phyloP scores from a whole-genome alignment of 1,284 basidiomycete genomes.

The Salmacisia buchloeana region DNA sequence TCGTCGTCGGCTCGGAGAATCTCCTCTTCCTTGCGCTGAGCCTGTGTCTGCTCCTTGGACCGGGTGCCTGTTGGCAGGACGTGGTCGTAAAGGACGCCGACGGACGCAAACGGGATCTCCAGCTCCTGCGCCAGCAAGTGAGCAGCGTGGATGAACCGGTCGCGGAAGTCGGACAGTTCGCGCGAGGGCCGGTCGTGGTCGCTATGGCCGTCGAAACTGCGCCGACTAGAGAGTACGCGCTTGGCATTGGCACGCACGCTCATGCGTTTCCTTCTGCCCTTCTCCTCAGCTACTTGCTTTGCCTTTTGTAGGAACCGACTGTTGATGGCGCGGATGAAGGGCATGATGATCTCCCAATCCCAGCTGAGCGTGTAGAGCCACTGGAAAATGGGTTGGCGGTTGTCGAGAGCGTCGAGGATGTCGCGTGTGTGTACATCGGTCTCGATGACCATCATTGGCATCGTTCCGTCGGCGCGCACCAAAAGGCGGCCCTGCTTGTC shows the following conservation, averaged over 20 bases:
- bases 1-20: conserved; percentile 30
- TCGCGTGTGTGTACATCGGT: conserved; percentile 52
- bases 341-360: conserved; percentile 55
- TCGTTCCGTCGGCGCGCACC: conserved; percentile 55
- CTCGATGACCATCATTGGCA: conserved; percentile 56
- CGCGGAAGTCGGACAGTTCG: conserved; percentile 52
- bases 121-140: conserved; percentile 53
- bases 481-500: conserved; percentile 55
- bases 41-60: conserved; percentile 11
- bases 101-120: conserved; percentile 53
- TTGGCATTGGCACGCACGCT: background rate
- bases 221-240: conserved; percentile 9
- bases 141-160: conserved; percentile 55
- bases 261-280: conserved; percentile 20
- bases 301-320: conserved; percentile 30
- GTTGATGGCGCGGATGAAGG: conserved; percentile 53
- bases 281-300: conserved; percentile 31
- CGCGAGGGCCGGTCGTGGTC: conserved; percentile 25
- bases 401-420: conserved; percentile 54
- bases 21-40: conserved; percentile 2
- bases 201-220: conserved; percentile 25
- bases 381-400: conserved; percentile 55
- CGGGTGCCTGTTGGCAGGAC: conserved; percentile 54
- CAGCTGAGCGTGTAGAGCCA: conserved; percentile 57
- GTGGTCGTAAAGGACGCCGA: conserved; percentile 63